phyloP scores from a whole-genome alignment of 2,329 filamentous ascomycete genomes.

The Microsporum canis region DNA sequence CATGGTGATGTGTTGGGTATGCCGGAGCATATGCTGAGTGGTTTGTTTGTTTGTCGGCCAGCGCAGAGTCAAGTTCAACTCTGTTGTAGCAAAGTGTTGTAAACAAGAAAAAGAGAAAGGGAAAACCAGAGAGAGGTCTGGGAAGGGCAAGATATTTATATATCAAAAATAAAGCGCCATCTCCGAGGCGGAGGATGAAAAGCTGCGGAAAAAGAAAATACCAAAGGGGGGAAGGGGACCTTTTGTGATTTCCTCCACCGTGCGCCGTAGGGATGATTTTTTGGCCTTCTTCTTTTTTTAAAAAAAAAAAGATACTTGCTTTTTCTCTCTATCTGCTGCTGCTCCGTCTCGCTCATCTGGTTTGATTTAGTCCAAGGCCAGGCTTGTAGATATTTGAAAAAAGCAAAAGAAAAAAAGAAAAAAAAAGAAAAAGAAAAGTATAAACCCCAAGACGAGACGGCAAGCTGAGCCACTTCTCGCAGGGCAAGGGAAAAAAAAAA shows the following conservation, averaged over 20 bases:
- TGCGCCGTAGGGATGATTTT: neutral
- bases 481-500: neutral
- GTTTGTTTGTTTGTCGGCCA: neutral
- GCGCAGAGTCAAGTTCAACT: neutral
- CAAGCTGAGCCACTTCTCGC: neutral
- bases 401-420: neutral
- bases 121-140: neutral
- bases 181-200: neutral
- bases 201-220: slow-evolving; percentile 1
- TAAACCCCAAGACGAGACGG: neutral
- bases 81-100: neutral
- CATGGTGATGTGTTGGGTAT: slow-evolving; percentile 18
- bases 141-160: slow-evolving; percentile 2
- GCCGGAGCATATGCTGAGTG: neutral
- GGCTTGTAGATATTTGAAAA: neutral
- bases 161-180: neutral
- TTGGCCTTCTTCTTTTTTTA: neutral
- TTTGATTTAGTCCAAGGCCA: neutral
- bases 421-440: neutral
- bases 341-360: neutral
- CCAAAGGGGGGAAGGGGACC: neutral
- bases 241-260: neutral
- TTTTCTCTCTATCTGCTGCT: neutral
- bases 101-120: neutral
- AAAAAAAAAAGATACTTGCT: neutral